phyloP scores from a whole-genome alignment of 1,139 yeast genomes.

The Magnusiomyces ingens region DNA sequence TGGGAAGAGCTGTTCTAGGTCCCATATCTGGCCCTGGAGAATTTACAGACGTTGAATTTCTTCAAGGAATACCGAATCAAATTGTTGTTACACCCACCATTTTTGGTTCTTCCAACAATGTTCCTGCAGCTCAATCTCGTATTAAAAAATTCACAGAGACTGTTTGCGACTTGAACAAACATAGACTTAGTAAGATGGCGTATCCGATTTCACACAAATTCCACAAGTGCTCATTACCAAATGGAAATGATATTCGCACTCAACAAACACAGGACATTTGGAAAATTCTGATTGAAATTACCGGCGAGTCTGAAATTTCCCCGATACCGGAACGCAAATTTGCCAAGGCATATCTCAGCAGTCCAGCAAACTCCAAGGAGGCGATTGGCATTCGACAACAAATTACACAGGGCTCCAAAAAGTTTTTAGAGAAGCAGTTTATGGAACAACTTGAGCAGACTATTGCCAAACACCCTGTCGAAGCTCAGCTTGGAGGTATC shows the following conservation, averaged over 20 bases:
- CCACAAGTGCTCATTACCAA: slow-evolving; percentile 38
- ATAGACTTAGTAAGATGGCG: slow-evolving; percentile 47
- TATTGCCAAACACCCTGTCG: slow-evolving; percentile 55
- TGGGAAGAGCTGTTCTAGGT: slow-evolving; percentile 35
- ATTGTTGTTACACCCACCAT: slow-evolving; percentile 8
- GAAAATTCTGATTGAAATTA: slow-evolving; percentile 29
- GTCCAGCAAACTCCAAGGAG: slow-evolving; percentile 20
- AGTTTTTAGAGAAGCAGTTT: slow-evolving; percentile 69
- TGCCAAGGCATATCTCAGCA: slow-evolving; percentile 32
- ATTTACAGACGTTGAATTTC: slow-evolving; percentile 29
- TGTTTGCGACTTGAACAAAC: slow-evolving; percentile 61
- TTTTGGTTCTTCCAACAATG: slow-evolving; percentile 1
- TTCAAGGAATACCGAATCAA: slow-evolving; percentile 21
- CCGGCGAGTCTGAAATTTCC: slow-evolving; percentile 26
- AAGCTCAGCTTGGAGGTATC: slow-evolving; percentile 50
- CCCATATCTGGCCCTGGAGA: slow-evolving; percentile 29
- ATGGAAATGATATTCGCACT: slow-evolving; percentile 31
- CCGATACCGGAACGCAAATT: slow-evolving; percentile 44
- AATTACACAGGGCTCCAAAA: slow-evolving; percentile 51
- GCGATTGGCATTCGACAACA: slow-evolving; percentile 40
- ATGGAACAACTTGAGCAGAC: slow-evolving; percentile 65
- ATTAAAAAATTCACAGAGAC: slow-evolving; percentile 60
- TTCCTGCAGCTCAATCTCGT: slow-evolving; percentile 21
- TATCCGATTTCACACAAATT: slow-evolving; percentile 50
- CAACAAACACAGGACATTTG: slow-evolving; percentile 35